Evolutionary conservation across 164 flowering plant species (phyloP), one percentile per base, ranked within the genome.

Genomic region (Tinospora cordifolia): DNA sequence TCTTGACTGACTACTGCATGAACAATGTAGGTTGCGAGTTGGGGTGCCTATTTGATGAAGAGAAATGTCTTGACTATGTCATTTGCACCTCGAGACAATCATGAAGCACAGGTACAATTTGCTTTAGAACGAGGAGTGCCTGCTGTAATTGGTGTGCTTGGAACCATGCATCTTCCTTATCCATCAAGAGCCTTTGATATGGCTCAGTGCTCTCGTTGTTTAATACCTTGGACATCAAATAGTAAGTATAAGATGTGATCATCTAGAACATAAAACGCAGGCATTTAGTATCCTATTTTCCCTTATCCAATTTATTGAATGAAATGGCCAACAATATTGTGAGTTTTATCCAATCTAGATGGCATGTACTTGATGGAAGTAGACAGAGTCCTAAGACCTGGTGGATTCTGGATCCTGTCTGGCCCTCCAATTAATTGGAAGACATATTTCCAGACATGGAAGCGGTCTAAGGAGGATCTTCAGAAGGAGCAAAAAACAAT

Each of bases 391-490:
- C 90, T 92, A 8, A 85, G 96, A 81, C 98, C 96, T 72, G 98
- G 98, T 76, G 98, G 98, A 13, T 90, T 83, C 79, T 92, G 98
- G 98, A 79, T 92, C 73, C 78, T 92, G 69, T 92, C 98, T 79
- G 98, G 96, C 36, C 98, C 98, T 74, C 98, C 98, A 65, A 90
- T 90, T 65, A 90, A 90, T 79, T 92, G 98, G 98, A 89, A 84
- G 78, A 89, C 90, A 40, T 90, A 89, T 79, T 87, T 88, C 79
- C 36, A 82, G 41, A 87, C 90, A 7, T 92, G 98, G 98, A 86
- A 88, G 74, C 78, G 96, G 72, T 65, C 96, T 25, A 85, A 88
- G 83, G 90, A 84, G 71, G 98, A 92, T 47, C 80, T 84, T 21
- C 78, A 83, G 67, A 88, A 84, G 40, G 98, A 90, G 79, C 98